A percentile compares a stretch with the other conserved stretches of the same genome.
These are phyloP conservation scores for Salvia hispanica DNA, from an alignment of 257 asterid species.

Conservation along the genomic window DNA sequence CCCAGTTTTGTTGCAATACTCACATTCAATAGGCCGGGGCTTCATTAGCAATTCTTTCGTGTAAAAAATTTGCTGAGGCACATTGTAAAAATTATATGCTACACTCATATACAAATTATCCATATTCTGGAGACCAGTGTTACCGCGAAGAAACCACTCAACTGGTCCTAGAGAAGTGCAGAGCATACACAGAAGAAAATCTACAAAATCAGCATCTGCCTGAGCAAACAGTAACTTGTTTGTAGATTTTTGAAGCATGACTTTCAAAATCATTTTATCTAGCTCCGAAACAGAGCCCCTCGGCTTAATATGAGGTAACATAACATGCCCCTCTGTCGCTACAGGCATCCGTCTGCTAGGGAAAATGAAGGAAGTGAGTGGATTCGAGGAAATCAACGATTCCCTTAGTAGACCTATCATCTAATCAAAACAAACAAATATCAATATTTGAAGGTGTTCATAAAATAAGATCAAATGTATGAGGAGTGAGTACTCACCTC, in stretches of 20 bases:
- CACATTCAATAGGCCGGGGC: neutral
- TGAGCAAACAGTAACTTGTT: constrained; percentile 24
- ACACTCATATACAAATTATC: constrained; percentile 7
- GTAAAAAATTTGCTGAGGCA: rapidly evolving
- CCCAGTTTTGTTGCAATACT: neutral
- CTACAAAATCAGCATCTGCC: neutral
- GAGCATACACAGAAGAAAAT: constrained; percentile 21
- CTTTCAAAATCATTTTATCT: constrained; percentile 9
- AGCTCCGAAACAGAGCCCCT: neutral
- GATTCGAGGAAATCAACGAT: no score
- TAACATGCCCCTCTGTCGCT: neutral
- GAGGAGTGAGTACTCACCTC: constrained; percentile 25
- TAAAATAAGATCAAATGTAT: neutral
- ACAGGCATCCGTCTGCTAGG: neutral
- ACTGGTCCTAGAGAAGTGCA: constrained; percentile 14
- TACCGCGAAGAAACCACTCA: neutral
- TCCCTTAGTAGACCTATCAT: no score
- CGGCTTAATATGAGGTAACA: neutral
- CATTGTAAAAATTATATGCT: no score
- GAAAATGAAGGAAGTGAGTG: no score
- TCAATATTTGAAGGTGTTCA: neutral
- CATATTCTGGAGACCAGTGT: neutral
- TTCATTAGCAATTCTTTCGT: neutral
- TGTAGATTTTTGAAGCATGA: constrained; percentile 15
- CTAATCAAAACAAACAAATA: neutral